These are phyloP conservation scores for Cyberlindnera mycetangii DNA, from an alignment of 805 yeast genomes.

Conservation along the genomic window DNA sequence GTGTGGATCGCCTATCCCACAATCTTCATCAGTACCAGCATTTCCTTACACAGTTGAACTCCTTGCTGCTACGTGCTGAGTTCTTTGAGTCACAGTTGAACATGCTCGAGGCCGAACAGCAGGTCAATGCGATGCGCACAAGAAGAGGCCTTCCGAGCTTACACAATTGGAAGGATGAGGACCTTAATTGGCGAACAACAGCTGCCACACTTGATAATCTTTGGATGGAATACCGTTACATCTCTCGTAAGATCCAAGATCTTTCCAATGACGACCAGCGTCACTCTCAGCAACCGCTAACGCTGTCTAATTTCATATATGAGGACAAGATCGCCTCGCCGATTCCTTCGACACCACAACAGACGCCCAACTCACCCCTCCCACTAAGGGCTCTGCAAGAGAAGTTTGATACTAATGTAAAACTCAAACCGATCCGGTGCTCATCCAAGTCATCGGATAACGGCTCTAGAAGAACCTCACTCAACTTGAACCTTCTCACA, in stretches of 20 bases:
- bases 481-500: slow-evolving; percentile 11
- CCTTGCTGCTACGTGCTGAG: slow-evolving; percentile 28
- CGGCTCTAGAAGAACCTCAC: slow-evolving; percentile 6
- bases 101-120: slow-evolving; percentile 25
- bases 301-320: slow-evolving; percentile 1
- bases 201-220: slow-evolving; percentile 45
- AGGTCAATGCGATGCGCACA: slow-evolving; percentile 13
- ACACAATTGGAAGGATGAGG: slow-evolving; percentile 31
- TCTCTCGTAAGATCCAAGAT: slow-evolving; percentile 24
- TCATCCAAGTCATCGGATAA: slow-evolving; percentile 8
- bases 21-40: slow-evolving; percentile 29
- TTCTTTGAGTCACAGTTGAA: slow-evolving; percentile 31
- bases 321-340: slow-evolving; percentile 2
- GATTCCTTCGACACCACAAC: slow-evolving; percentile 1
- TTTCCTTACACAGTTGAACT: slow-evolving; percentile 28
- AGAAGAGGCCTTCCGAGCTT: slow-evolving; percentile 17
- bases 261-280: slow-evolving; percentile 8
- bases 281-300: not conserved
- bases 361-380: not conserved
- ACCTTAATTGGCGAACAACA: slow-evolving; percentile 42
- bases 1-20: slow-evolving; percentile 19
- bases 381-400: not conserved
- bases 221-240: slow-evolving; percentile 37
- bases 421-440: slow-evolving; percentile 22
- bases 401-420: slow-evolving; percentile 4